Base-by-base conservation (phyloP, 2,329 filamentous ascomycete species). In the Ophiostoma quercus region DNA sequence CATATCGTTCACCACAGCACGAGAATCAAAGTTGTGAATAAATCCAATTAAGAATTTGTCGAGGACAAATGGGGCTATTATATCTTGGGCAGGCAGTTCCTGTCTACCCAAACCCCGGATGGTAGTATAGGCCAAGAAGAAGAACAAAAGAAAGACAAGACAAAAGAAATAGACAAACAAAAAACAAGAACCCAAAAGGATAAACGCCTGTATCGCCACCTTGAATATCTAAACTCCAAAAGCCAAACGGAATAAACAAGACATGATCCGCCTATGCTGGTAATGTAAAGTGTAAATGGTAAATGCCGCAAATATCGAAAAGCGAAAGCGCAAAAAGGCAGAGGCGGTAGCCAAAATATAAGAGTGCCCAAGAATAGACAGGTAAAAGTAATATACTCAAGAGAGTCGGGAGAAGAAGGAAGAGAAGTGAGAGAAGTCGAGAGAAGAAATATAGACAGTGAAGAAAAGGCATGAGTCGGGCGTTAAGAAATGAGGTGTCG, bases 401-500 rank as follows among this genome's bases (percentile, higher is more conserved):
- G 84, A 84, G 34, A 34, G 34, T 34, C 34, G 34, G 8, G 34
- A 34, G 34, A 34, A 34, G 34, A 34, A 34, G 34, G 25, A 29
- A 29, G 25, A 29, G 25, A 29, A 29, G 25, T 29, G 22, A 22
- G 1, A 66, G 57, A 57, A 5, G 16, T 11, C 19, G 63, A 37
- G 41, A 37, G 39, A n/a, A 62, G 2, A 57, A 62, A 62, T 62
- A 62, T 62, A 32, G 25, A 62, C 57, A 62, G 57, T 62, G 57
- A 62, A 62, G 57, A 32, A 62, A 25, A 62, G 25, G n/a, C 62
- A 32, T 19, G 7, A 39, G 54, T 51, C 34, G 83, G 84, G 73
- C 16, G 16, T 34, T 47, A 68, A 37, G 62, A 37, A 43, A 84
- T 84, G 73, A 66, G 25, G 16, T 41, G 47, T 51, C 47, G 51